Base-by-base conservation (phyloP, 192 early-diverging fungal genomes). In the Backusella psychrophila region DNA sequence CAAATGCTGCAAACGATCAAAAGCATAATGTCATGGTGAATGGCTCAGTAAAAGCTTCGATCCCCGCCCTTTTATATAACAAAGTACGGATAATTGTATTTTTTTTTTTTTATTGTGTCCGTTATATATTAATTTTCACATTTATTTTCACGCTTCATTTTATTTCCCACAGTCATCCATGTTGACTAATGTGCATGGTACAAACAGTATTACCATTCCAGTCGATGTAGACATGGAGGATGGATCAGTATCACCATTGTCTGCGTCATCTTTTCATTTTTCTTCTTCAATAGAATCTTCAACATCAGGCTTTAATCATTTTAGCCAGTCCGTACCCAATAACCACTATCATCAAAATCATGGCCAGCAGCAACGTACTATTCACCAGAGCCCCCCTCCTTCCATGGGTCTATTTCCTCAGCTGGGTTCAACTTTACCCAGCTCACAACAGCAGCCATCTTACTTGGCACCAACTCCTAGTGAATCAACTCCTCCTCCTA, bases 21-120 rank as follows among this genome's bases (percentile, higher is more conserved):
- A 70, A 76, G 6, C 56, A 36, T 67, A 77, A 73, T 59, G 76
- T 77, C 3, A 33, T 77, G 34, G 35, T 77, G 31, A 68, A 78
- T 69, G 77, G 77, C 7, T 73, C 71, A 36, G 49, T 49, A 33
- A 72, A 52, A 38, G 72, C 77, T 29, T 72, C 77, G 1, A 46
- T 41, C 19, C 70, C 38, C 14, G 29, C 36, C n/a, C 36, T 17
- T 41, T 29, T 71, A 38, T 71, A 46, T 35, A 34, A 19, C 35
- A 33, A 35, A n/a, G 66, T 35, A 35, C 0, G 23, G 6, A 15
- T 8, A 38, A 14, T 68, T 5, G 8, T 42, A 33, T 29, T n/a
- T 23, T 63, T 35, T 6, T 44, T 42, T 19, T 29, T n/a, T 23
- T 56, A 12, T 73, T 35, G 31, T 44, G 23, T 71, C 26, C 38